Evolutionary conservation across 2,329 filamentous ascomycete species (phyloP), one percentile per base, ranked within the genome.

Genomic region (Xylaria sp.): DNA sequence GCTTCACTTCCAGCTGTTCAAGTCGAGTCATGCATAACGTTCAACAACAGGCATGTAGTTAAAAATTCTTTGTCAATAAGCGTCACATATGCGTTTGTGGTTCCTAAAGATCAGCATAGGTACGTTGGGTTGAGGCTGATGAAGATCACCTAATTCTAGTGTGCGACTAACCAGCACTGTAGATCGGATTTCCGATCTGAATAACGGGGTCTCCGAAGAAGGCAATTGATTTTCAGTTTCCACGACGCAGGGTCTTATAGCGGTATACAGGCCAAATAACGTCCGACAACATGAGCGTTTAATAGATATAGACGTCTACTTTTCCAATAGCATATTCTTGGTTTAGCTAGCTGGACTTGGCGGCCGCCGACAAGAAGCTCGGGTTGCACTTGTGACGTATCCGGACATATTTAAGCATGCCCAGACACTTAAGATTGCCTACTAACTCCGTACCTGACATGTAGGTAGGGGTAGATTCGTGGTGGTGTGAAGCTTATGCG

Each of bases 61-160:
- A 4, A n/a, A 45, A 20, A 18, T n/a, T 28, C 20, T 9, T 32
- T 30, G 39, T 28, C 23, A 10, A 15, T 58, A 45, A 58, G 15
- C 36, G 23, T 45, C 18, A 7, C 32, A 45, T 39, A 63, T 20
- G 25, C 25, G 18, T 45, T 25, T 41, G 13, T 30, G 50, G 43
- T 67, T 39, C 60, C 60, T 67, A 55, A 63, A 59, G 60, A 67
- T 67, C 65, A 41, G 56, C n/a, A n/a, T 52, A 13, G 46, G 36
- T n/a, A 43, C 34, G 28, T 50, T 36, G 30, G 32, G 20, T 62
- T 62, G 64, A 63, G 46, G 65, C 65, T 58, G 55, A 60, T 48
- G 65, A 67, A 59, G 65, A 67, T 67, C 65, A 34, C 45, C 48
- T 9, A 55, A 58, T 39, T 20, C 25, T 8, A 41, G 59, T 15